Evolutionary conservation across 768 basidiomycete genomes (phyloP).

Genomic region (Trametes coccinea): DNA sequence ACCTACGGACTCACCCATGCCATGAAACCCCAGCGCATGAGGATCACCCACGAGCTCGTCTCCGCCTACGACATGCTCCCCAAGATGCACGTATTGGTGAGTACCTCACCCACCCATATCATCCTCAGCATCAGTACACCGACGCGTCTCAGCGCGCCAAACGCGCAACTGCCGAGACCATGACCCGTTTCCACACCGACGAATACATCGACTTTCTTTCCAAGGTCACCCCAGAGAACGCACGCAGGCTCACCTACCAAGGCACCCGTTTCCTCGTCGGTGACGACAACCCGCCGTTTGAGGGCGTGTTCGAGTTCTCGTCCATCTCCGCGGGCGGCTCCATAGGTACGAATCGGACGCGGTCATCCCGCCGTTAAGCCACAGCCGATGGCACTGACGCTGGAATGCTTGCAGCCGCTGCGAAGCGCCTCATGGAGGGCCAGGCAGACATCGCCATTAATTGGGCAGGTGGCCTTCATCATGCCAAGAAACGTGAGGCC

Average conservation of each 20-base stretch:
- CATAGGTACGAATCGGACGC: conserved; percentile 52
- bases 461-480: conserved; percentile 98
- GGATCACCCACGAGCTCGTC: conserved; percentile 90
- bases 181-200: conserved; percentile 97
- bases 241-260: conserved; percentile 79
- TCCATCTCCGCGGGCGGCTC: conserved; percentile 96
- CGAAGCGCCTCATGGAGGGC: conserved; percentile 76
- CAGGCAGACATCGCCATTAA: conserved; percentile 85
- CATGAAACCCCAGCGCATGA: conserved; percentile 96
- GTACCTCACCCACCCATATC: conserved; percentile 29
- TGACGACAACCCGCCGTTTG: conserved; percentile 96
- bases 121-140: background rate
- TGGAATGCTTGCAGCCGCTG: conserved; percentile 55
- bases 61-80: conserved; percentile 91
- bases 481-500: conserved; percentile 99
- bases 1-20: conserved; percentile 88
- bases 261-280: conserved; percentile 79
- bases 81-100: conserved; percentile 88
- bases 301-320: conserved; percentile 96
- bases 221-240: conserved; percentile 89
- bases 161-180: conserved; percentile 41
- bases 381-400: conserved; percentile 25
- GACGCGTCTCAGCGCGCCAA: conserved; percentile 31
- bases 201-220: conserved; percentile 94
- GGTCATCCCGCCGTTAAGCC: no score